Percentiles rank a stretch among this genome's conserved stretches.
Evolutionary conservation across 2,329 filamentous ascomycete genomes (phyloP).

Genomic region (Fusarium sp.): DNA sequence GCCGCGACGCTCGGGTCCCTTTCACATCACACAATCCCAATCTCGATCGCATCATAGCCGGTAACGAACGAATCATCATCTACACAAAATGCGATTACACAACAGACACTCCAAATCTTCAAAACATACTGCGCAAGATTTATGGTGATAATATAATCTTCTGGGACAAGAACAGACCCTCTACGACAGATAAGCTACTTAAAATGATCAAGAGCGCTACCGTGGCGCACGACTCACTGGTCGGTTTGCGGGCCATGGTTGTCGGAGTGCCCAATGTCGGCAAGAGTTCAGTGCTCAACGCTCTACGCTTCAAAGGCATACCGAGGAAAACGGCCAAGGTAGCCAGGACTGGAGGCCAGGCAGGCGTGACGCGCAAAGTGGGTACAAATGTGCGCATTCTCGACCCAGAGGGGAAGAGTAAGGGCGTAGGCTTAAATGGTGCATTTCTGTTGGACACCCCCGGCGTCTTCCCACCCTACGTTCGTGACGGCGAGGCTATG

Average conservation of each 20-base stretch:
- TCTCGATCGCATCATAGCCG: conserved; percentile 81
- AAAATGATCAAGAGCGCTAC: conserved; percentile 49
- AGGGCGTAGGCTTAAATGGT: conserved; percentile 60
- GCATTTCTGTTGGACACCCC: conserved; percentile 93
- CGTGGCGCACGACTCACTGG: conserved; percentile 64
- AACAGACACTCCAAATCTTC: conserved; percentile 45
- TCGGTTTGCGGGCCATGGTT: conserved; percentile 85
- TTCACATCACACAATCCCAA: conserved; percentile 89
- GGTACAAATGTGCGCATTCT: conserved; percentile 83
- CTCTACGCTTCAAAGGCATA: conserved; percentile 75
- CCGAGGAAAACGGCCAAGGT: conserved; percentile 67
- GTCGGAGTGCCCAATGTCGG: conserved; percentile 99
- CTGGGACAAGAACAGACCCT: conserved; percentile 53
- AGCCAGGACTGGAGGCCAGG: conserved; percentile 84
- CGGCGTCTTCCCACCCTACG: conserved; percentile 94
- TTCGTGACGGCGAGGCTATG: conserved; percentile 87
- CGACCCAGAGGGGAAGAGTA: conserved; percentile 53
- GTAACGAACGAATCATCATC: conserved; percentile 80
- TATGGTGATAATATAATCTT: conserved; percentile 54
- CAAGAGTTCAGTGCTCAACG: conserved; percentile 94
- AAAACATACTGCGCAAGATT: conserved; percentile 47
- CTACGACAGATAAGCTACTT: conserved; percentile 54
- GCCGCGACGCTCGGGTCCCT: conserved; percentile 91
- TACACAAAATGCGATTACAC: conserved; percentile 92
- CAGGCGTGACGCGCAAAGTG: conserved; percentile 89